Percentiles rank a stretch among this genome's conserved stretches.
These are phyloP conservation scores for Melanogaster broomeanus DNA, from an alignment of 768 basidiomycete species.

Conservation along the genomic window DNA sequence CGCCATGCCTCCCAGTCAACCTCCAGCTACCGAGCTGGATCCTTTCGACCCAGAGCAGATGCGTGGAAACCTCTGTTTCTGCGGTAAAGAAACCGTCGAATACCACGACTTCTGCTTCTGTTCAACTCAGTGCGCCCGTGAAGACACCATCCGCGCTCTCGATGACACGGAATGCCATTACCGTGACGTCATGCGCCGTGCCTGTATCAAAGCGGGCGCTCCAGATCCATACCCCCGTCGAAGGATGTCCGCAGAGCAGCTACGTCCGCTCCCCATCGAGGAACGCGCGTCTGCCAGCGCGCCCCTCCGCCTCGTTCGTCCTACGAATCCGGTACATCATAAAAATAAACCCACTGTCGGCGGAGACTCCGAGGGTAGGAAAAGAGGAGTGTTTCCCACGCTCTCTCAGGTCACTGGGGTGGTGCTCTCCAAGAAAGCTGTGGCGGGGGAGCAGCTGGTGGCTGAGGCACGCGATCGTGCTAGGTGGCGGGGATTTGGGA, in stretches of 20 bases:
- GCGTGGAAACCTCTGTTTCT: conserved; percentile 21
- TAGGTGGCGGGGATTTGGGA: conserved; percentile 2
- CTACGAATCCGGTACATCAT: not conserved
- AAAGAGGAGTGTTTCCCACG: conserved; percentile 11
- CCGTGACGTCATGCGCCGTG: conserved; percentile 20
- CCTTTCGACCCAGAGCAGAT: conserved; percentile 9
- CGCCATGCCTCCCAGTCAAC: conserved; percentile 3
- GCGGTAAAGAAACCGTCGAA: conserved; percentile 22
- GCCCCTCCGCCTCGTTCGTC: not conserved
- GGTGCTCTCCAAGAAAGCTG: conserved; percentile 5
- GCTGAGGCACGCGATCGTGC: not conserved
- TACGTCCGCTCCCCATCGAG: not conserved
- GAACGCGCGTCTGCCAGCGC: not conserved
- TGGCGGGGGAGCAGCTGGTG: conserved; percentile 1
- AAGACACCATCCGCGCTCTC: conserved; percentile 29
- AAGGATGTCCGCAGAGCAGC: conserved; percentile 9
- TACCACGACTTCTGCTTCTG: conserved; percentile 32
- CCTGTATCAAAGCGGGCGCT: conserved; percentile 6
- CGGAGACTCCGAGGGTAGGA: not conserved
- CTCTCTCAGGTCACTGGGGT: conserved; percentile 19
- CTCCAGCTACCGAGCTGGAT: conserved; percentile 1
- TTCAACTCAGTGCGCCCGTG: conserved; percentile 27
- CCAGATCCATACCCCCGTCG: conserved; percentile 5
- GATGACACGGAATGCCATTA: conserved; percentile 23
- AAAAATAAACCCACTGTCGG: not conserved